Evolutionary conservation across 116 monocot genomes (phyloP), one percentile per base, ranked within the genome.

Genomic region (Papilionanthe hybrid): DNA sequence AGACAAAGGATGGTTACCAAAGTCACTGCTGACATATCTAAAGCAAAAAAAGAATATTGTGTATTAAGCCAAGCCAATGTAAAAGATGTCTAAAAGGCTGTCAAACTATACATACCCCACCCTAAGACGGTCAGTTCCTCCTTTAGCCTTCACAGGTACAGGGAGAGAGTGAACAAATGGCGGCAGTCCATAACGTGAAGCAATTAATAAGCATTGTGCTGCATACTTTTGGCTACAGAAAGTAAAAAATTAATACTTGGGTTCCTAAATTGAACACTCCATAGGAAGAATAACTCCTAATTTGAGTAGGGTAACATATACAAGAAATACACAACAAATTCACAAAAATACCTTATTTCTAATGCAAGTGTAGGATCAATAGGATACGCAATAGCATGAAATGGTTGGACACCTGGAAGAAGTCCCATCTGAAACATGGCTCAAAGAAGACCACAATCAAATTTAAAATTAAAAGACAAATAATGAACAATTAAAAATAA

Each of bases 381-480:
- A 17, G 98, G 98, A 75, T 99, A 99, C 27, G 95, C 98, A 43
- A 99, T 99, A 72, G 98, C 98, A 91, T 99, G 98, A 82, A 99
- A 99, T 72, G 98, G 98, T 81, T 99, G 98, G 84, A 99, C 98
- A 72, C 98, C 95, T 78, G 95, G 93, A 76, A 98, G 87, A 65
- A 90, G 55, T 79, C 85, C 88, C 87, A 87, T 84, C 94, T 90
- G 79, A 73, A 79, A 7, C 5, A 79, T 80, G 20, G 30, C 57
- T 49, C 42, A 75, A 69, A 15, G 56, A 58, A 42, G 49, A 68
- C 42, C 27, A 27, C 20, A 44, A 1, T 50, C 30, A 42, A 44
- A 43, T 73, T 23, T 7, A 20, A 23, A 13, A 72, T 18, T 48
- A 63, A 50, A 48, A 11, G 50, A 0, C 44, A 15, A 25, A 50